These are phyloP conservation scores for Alternaria postmessia DNA, from an alignment of 2,329 filamentous ascomycete species.

Conservation along the genomic window DNA sequence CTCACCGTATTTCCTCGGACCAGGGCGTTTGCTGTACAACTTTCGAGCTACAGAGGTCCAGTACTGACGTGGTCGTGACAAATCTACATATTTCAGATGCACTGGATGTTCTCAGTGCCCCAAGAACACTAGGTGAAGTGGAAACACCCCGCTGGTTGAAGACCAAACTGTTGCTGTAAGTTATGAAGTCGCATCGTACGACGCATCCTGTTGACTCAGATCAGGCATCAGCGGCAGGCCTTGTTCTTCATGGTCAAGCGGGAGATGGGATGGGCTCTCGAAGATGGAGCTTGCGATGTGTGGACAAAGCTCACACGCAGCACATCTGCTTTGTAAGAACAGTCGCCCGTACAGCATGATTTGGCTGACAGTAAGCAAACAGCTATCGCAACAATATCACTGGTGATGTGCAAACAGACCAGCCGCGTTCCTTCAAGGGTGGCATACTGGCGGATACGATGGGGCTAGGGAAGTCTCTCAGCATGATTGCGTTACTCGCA, in stretches of 20 bases:
- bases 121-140: background rate
- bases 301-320: background rate
- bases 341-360: fast-evolving
- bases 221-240: background rate
- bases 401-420: background rate
- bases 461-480: conserved; percentile 27
- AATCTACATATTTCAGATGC: background rate
- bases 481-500: conserved; percentile 22
- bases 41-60: background rate
- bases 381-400: background rate
- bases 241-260: background rate
- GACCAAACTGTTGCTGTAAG: background rate
- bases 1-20: conserved; percentile 14
- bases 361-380: background rate
- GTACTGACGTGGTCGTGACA: background rate
- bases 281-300: background rate
- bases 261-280: background rate
- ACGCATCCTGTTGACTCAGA: fast-evolving
- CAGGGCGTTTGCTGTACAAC: background rate
- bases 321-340: background rate
- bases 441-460: conserved; percentile 26
- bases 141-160: background rate
- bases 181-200: background rate
- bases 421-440: background rate
- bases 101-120: background rate